Evolutionary conservation across 768 basidiomycete species (phyloP).

Genomic region (Tylopilus subfusipes): DNA sequence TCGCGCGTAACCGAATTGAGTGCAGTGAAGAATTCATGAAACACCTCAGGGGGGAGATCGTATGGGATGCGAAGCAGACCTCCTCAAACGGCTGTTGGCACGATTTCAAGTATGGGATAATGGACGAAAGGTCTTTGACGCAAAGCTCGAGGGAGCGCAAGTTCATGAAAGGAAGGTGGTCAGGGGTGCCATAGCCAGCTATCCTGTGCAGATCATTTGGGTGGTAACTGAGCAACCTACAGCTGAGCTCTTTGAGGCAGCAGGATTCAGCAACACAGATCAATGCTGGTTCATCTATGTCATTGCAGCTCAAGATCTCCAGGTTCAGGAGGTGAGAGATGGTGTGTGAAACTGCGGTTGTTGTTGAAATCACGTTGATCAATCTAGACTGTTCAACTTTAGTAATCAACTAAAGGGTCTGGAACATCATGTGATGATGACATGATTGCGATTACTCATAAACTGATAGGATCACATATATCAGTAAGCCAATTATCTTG

Average conservation of each 20-base stretch:
- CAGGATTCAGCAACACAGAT: background rate
- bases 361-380: too few relatives aligned
- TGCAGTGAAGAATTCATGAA: constrained; percentile 2
- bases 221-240: background rate
- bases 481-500: too few relatives aligned
- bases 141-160: constrained; percentile 3
- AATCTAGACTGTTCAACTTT: too few relatives aligned
- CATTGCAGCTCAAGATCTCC: background rate
- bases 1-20: background rate
- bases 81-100: constrained; percentile 7
- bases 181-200: background rate
- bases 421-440: too few relatives aligned
- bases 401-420: too few relatives aligned
- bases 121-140: constrained; percentile 4
- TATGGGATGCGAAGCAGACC: background rate
- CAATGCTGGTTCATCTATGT: constrained; percentile 2
- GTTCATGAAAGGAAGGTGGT: constrained; percentile 3
- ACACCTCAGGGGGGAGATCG: background rate
- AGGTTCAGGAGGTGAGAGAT: constrained; percentile 1
- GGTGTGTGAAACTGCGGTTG: background rate
- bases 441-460: too few relatives aligned
- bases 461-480: too few relatives aligned
- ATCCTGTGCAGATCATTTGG: background rate
- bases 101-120: constrained; percentile 5
- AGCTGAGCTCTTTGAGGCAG: background rate